Base-by-base conservation (phyloP, 192 early-diverging fungal genomes). In the Coemansia sp. region DNA sequence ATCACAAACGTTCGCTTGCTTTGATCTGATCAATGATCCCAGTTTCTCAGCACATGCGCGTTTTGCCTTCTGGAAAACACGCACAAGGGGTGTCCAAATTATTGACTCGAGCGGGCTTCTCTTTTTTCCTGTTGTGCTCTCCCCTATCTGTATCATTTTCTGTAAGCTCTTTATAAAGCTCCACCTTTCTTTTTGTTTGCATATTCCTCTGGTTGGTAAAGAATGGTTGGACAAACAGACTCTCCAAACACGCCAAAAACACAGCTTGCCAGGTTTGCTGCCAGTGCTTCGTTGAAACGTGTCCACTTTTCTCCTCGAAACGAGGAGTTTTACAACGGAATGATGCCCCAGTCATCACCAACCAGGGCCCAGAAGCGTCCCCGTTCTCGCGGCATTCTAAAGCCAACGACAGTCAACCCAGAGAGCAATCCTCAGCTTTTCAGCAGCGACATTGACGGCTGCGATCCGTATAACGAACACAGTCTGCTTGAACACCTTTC, bases 241-340 rank as follows among this genome's bases (percentile, higher is more conserved):
- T 7, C 52, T 29, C 19, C 52, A 33, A 54, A 29, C 4, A 54
- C 52, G 22, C 30, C 19, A 41, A 59, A 50, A 14, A 30, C 25
- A 22, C 38, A 25, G 2, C 14, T 65, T 4, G 53, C 36, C 3
- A 66, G 59, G 1, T 36, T 59, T 0, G 40, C 57, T 10, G 37
- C 25, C 3, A 45, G 64, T 29, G 55, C 48, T 57, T 61, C 70
- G 17, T 50, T 70, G 8, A 70, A 62, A 41, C 70, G 76, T 1
- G 76, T 79, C 38, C 67, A 73, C 20, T 79, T 79, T 64, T 79
- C 76, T 22, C 70, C 76, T 0, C 64, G 56, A 31, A 73, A 73
- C 42, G 70, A 79, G 19, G 70, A 79, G 54, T 68, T 79, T 22
- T 55, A 62, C 40, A 31, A 45, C 3, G 70, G 50, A 17, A 67